Evolutionary conservation across 495 filamentous ascomycete genomes (phyloP), one percentile per base, ranked within the genome.

Genomic region (Melanomma pulvis-pyrius): DNA sequence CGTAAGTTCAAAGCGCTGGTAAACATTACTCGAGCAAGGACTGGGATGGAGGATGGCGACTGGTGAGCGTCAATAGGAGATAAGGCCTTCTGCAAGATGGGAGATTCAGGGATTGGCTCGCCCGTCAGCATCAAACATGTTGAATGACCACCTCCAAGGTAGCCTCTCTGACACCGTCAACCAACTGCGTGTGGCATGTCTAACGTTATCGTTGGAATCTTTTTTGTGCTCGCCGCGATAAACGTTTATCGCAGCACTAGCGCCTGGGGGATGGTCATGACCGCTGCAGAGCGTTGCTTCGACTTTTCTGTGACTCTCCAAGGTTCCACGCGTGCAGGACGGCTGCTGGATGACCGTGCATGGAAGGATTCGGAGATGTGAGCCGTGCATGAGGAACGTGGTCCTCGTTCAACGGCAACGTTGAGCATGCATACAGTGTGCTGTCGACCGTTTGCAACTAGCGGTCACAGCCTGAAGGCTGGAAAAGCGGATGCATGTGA

Each of bases 351-450:
- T 28, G 60, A 55, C 50, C 61, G n/a, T 34, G 26, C 52, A 34
- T 49, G 25, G 39, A 50, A 49, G 61, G 61, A 58, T 57, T 48
- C 26, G 51, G 54, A 49, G 41, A 30, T 11, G 30, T 46, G 32
- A 59, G 55, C 17, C 54, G 61, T 57, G 39, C 52, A 41, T 28
- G 61, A 54, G 46, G 54, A 65, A 25, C 52, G 26, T 63, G 30
- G 60, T 55, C 36, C n/a, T 11, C 15, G 25, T 49, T 51, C 8
- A 49, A 54, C 26, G 36, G 36, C 24, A 25, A 29, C 22, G 51
- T 32, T 47, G 60, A 30, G 25, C 22, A 51, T 55, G 32, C 34
- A 36, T 57, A 2, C 46, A 34, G 50, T 15, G 32, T n/a, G 56
- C 44, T 32, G n/a, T 57, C 28, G 46, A 52, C n/a, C 3, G 39